These are phyloP conservation scores for Cytospora leucostoma DNA, from an alignment of 2,329 filamentous ascomycete species.

Conservation along the genomic window DNA sequence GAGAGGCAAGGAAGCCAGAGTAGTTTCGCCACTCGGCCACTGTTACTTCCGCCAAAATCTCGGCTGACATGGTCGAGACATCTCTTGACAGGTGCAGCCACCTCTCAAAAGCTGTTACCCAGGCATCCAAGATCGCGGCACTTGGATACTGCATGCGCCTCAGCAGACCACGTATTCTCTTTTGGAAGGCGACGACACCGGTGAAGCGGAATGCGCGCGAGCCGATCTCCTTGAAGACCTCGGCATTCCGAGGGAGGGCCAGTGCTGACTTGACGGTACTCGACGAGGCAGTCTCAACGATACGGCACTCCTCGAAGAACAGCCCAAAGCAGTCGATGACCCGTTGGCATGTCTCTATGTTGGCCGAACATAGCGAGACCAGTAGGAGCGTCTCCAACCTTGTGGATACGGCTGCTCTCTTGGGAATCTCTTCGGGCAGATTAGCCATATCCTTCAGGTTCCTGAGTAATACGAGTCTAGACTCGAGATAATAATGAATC, in stretches of 20 bases:
- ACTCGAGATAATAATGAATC: slow-evolving; percentile 59
- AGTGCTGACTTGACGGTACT: slow-evolving; percentile 51
- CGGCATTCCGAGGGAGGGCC: slow-evolving; percentile 60
- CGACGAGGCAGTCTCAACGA: slow-evolving; percentile 51
- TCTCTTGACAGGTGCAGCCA: slow-evolving; percentile 67
- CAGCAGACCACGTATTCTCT: slow-evolving; percentile 61
- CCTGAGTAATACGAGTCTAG: slow-evolving; percentile 52
- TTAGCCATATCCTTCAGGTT: slow-evolving; percentile 55
- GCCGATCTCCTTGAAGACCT: slow-evolving; percentile 62
- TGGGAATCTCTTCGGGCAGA: slow-evolving; percentile 54
- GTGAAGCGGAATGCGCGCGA: slow-evolving; percentile 67
- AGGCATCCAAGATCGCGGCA: slow-evolving; percentile 66
- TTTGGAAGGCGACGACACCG: slow-evolving; percentile 69
- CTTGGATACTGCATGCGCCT: slow-evolving; percentile 63
- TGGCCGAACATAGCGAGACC: slow-evolving; percentile 64
- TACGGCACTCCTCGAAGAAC: slow-evolving; percentile 62
- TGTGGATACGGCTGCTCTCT: slow-evolving; percentile 54
- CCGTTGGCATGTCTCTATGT: slow-evolving; percentile 65
- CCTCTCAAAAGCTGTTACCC: slow-evolving; percentile 65
- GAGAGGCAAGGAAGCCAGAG: slow-evolving; percentile 67
- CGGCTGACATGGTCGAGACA: slow-evolving; percentile 54
- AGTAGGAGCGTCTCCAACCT: slow-evolving; percentile 65
- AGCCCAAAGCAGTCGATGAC: slow-evolving; percentile 63
- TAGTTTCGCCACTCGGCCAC: slow-evolving; percentile 69
- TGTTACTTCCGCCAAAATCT: slow-evolving; percentile 56